phyloP scores from a whole-genome alignment of 495 filamentous ascomycete genomes.

The Alectoria sarmentosa region DNA sequence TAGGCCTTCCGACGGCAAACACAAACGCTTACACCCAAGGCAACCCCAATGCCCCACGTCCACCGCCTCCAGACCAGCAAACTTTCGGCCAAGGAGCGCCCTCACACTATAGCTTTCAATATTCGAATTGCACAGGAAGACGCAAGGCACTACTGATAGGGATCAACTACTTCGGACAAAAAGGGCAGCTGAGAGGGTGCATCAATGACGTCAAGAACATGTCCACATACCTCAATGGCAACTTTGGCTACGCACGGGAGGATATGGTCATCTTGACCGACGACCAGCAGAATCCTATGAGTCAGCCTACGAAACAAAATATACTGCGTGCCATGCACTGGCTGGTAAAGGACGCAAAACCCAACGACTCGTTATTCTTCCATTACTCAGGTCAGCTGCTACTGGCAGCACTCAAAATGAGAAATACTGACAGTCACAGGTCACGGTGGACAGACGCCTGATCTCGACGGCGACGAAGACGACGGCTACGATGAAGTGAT shows the following conservation, averaged over 20 bases:
- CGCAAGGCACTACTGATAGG: slow-evolving; percentile 92
- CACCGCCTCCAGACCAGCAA: slow-evolving; percentile 39
- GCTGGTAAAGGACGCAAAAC: slow-evolving; percentile 89
- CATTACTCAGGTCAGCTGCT: slow-evolving; percentile 82
- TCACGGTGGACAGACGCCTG: slow-evolving; percentile 94
- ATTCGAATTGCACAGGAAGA: slow-evolving; percentile 85
- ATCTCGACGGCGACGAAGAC: slow-evolving; percentile 88
- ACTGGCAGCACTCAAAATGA: background rate
- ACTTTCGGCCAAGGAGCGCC: slow-evolving; percentile 75
- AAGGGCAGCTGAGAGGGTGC: slow-evolving; percentile 85
- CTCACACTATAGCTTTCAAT: slow-evolving; percentile 73
- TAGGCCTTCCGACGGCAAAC: slow-evolving; percentile 28
- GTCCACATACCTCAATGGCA: slow-evolving; percentile 83
- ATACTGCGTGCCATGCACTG: slow-evolving; percentile 97
- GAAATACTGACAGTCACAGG: slow-evolving; percentile 41
- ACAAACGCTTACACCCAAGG: slow-evolving; percentile 34
- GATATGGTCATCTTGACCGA: slow-evolving; percentile 98
- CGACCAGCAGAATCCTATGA: slow-evolving; percentile 95
- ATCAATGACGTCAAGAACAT: slow-evolving; percentile 99
- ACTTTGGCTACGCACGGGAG: slow-evolving; percentile 89
- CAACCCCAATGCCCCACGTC: slow-evolving; percentile 33
- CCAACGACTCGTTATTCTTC: slow-evolving; percentile 96
- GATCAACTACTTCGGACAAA: slow-evolving; percentile 96
- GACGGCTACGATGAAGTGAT: slow-evolving; percentile 98
- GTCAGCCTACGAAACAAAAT: slow-evolving; percentile 92